A percentile compares a stretch with the other conserved stretches of the same genome.
These are phyloP conservation scores for Lachnum nothofagi DNA, from an alignment of 2,329 filamentous ascomycete genomes.

Conservation along the genomic window DNA sequence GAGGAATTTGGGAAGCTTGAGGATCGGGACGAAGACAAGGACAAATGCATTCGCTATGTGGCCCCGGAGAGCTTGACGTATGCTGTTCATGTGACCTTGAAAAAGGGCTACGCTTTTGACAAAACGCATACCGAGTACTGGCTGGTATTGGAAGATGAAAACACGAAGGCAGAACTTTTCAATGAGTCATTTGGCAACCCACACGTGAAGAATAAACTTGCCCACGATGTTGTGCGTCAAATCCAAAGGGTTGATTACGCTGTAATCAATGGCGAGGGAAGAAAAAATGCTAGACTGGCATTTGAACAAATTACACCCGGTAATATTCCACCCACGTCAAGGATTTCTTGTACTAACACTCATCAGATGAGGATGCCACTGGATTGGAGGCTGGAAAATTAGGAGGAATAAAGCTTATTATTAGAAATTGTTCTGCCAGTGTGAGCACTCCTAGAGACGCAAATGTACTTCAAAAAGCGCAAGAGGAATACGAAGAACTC, in stretches of 20 bases:
- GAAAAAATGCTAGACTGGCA: background rate
- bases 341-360: no score
- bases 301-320: background rate
- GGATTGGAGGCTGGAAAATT: no score
- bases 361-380: no score
- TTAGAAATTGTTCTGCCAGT: no score
- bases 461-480: no score
- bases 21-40: background rate
- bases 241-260: background rate
- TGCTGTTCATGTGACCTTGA: conserved; percentile 10
- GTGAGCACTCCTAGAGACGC: no score
- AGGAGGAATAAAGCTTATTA: no score
- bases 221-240: background rate
- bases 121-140: background rate
- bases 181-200: background rate
- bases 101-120: conserved; percentile 7
- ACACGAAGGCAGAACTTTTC: background rate
- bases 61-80: conserved; percentile 6
- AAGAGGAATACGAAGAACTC: no score
- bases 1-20: conserved; percentile 8
- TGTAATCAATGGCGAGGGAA: background rate
- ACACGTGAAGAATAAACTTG: no score
- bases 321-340: no score
- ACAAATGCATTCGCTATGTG: conserved; percentile 1
- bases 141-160: background rate